These are phyloP conservation scores for Stylosanthes scabra DNA, from an alignment of 331 rosid genomes.

Conservation along the genomic window DNA sequence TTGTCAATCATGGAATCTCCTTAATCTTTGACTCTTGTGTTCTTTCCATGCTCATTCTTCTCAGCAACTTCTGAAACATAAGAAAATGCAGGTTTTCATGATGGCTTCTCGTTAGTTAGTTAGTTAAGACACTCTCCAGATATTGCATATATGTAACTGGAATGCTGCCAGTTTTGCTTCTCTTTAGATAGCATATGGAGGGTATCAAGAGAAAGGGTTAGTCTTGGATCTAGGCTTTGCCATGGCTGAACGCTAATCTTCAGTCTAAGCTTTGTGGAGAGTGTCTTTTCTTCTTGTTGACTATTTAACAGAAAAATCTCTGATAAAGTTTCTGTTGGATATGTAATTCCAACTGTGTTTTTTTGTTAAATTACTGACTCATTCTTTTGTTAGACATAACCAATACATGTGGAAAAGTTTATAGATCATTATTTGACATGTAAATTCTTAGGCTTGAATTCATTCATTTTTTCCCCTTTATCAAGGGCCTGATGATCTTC, in stretches of 20 bases:
- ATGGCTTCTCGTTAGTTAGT: constrained; percentile 69
- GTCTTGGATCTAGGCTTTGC: constrained; percentile 55
- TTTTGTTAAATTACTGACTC: constrained; percentile 35
- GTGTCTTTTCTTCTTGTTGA: constrained; percentile 46
- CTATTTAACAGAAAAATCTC: constrained; percentile 28
- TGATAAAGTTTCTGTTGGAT: constrained; percentile 41
- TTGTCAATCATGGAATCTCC: constrained; percentile 63
- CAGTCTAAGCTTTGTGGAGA: constrained; percentile 45
- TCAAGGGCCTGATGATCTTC: constrained; percentile 44
- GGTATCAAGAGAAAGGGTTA: constrained; percentile 37
- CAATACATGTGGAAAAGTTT: constrained; percentile 42
- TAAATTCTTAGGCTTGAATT: constrained; percentile 60
- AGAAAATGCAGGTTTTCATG: constrained; percentile 56
- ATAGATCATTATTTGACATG: constrained; percentile 51
- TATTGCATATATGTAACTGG: constrained; percentile 41
- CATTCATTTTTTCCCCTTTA: constrained; percentile 43
- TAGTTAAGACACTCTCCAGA: too few relatives aligned
- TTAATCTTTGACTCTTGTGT: constrained; percentile 49
- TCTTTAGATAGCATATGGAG: constrained; percentile 45
- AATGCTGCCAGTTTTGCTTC: constrained; percentile 44
- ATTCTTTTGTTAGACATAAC: constrained; percentile 53
- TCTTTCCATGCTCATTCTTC: constrained; percentile 54
- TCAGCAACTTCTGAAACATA: constrained; percentile 38
- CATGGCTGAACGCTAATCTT: constrained; percentile 48
- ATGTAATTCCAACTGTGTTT: constrained; percentile 49